phyloP scores from a whole-genome alignment of 257 asterid species.

The Paulownia fortunei region DNA sequence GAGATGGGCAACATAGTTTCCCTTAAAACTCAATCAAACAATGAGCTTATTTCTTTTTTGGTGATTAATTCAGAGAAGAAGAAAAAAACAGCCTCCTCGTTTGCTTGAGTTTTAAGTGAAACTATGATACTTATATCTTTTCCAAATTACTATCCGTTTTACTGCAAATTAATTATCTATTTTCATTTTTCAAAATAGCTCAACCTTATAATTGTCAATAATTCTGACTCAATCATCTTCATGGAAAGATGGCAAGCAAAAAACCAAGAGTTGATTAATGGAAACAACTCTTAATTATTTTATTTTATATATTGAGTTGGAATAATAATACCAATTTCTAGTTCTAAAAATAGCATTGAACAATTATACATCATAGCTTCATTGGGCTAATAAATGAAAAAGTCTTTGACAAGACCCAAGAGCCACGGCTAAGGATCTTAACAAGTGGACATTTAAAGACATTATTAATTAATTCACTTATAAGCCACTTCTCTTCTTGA shows the following conservation, averaged over 20 bases:
- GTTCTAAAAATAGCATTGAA: not conserved
- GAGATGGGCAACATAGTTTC: no score
- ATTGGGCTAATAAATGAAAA: not conserved
- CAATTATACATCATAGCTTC: not conserved
- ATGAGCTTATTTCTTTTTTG: no score
- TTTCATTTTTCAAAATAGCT: not conserved
- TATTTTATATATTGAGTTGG: not conserved
- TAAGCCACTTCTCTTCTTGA: not conserved
- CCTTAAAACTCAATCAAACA: no score
- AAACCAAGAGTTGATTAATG: not conserved
- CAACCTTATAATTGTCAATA: not conserved
- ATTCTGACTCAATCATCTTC: not conserved
- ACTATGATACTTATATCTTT: not conserved
- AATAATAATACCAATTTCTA: not conserved
- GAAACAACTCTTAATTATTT: not conserved
- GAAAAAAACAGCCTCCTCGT: not conserved
- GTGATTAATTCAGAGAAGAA: constrained; percentile 7
- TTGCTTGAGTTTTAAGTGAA: constrained; percentile 9
- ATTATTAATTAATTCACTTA: not conserved
- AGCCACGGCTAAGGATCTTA: constrained; percentile 18
- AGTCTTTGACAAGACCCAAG: constrained; percentile 33
- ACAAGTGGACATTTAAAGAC: constrained; percentile 19
- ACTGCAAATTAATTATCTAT: not conserved
- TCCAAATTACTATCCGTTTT: not conserved
- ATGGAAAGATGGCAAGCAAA: not conserved